These are phyloP conservation scores for Talaromyces sp. DNA, from an alignment of 2,329 filamentous ascomycete genomes.

Conservation along the genomic window DNA sequence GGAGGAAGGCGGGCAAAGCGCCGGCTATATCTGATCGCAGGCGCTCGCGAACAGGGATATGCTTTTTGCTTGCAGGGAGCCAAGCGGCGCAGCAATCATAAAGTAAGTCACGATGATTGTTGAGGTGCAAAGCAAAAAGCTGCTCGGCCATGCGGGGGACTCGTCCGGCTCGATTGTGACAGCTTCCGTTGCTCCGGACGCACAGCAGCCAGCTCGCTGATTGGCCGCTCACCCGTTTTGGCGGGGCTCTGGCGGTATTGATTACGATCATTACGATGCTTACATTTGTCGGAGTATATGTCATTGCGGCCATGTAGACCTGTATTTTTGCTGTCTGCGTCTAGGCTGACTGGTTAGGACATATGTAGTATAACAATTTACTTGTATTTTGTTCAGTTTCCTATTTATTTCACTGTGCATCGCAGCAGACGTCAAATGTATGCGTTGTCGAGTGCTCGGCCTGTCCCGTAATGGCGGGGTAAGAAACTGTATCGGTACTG, in stretches of 20 bases:
- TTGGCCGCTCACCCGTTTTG: neutral
- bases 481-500: neutral
- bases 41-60: neutral
- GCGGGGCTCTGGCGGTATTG: neutral
- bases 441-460: neutral
- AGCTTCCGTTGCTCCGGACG: conserved; percentile 8
- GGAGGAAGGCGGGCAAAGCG: neutral
- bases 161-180: neutral
- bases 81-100: neutral
- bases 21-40: neutral
- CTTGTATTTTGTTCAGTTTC: neutral
- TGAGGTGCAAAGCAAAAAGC: neutral
- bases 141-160: neutral
- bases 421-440: no score
- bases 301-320: neutral
- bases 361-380: neutral
- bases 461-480: neutral
- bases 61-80: neutral
- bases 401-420: neutral
- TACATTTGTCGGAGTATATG: neutral
- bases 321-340: no score
- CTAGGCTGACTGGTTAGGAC: neutral
- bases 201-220: neutral
- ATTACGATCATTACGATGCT: neutral
- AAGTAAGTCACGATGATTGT: neutral